Evolutionary conservation across 495 filamentous ascomycete genomes (phyloP).

Genomic region (Cercophora newfieldiana): DNA sequence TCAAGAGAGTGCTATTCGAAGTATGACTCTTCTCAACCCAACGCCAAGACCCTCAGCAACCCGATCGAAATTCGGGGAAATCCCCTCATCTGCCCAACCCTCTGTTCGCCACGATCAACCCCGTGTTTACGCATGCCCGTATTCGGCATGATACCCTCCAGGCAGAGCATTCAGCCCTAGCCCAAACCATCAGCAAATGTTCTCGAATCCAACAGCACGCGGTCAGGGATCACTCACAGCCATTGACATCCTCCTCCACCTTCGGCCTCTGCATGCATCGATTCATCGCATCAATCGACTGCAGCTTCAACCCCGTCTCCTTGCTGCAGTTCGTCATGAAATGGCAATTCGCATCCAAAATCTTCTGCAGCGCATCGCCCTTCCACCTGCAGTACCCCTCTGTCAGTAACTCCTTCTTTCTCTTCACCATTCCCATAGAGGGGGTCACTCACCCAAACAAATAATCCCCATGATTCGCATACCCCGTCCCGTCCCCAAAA

Average conservation of each 20-base stretch:
- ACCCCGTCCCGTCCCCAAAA: slow-evolving; percentile 42
- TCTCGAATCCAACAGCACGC: neutral
- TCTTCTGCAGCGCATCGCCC: slow-evolving; percentile 25
- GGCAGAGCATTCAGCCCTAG: neutral
- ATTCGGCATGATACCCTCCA: neutral
- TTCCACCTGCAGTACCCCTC: slow-evolving; percentile 31
- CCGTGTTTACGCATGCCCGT: neutral
- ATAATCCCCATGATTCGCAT: slow-evolving; percentile 44
- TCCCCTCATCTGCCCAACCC: neutral
- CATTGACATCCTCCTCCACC: slow-evolving; percentile 34
- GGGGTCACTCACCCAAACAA: slow-evolving; percentile 31
- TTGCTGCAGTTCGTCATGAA: slow-evolving; percentile 22
- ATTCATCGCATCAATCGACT: slow-evolving; percentile 33
- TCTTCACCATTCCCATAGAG: slow-evolving; percentile 23
- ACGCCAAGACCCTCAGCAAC: neutral
- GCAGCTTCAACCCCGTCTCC: slow-evolving; percentile 24
- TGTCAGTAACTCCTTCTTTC: slow-evolving; percentile 30
- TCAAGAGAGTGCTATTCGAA: neutral
- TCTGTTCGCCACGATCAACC: neutral
- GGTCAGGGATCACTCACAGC: slow-evolving; percentile 28
- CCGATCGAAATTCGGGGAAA: neutral
- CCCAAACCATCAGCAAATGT: neutral
- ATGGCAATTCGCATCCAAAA: slow-evolving; percentile 24
- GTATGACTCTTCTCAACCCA: neutral
- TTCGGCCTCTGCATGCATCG: slow-evolving; percentile 29